Conservation (phyloP, 805 yeast species). For the Ogataea haglerorum region DNA sequence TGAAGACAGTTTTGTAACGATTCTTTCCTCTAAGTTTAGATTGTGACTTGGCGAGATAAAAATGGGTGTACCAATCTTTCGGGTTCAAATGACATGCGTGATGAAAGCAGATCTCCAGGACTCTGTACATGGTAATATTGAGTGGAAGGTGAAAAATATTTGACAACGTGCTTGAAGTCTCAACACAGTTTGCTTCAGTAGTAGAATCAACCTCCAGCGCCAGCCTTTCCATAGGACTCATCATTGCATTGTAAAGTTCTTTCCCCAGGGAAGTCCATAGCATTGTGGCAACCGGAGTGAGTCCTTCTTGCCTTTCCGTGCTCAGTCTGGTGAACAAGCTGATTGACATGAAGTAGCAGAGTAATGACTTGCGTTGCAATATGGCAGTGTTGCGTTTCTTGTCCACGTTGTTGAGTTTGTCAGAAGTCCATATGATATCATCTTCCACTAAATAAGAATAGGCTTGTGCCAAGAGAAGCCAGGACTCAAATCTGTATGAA, state of each 20-base stretch:
- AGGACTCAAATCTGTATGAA: constrained; percentile 70
- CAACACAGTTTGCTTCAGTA: neutral
- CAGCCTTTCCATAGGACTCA: constrained; percentile 61
- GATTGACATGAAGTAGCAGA: constrained; percentile 74
- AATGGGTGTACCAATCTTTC: constrained; percentile 59
- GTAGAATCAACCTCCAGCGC: constrained; percentile 36
- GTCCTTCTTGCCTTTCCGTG: constrained; percentile 18
- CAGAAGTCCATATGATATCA: constrained; percentile 89
- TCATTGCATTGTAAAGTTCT: constrained; percentile 55
- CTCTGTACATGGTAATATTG: constrained; percentile 20
- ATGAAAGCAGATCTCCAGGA: constrained; percentile 42
- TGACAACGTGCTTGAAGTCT: neutral
- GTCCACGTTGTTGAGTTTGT: constrained; percentile 63
- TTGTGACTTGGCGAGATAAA: constrained; percentile 55
- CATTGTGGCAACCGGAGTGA: constrained; percentile 37
- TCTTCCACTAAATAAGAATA: constrained; percentile 80
- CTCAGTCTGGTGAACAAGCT: constrained; percentile 35
- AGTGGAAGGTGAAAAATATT: constrained; percentile 1
- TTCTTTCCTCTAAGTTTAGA: constrained; percentile 41
- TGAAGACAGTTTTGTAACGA: constrained; percentile 32
- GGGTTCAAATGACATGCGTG: constrained; percentile 44
- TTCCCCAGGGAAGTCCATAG: constrained; percentile 55
- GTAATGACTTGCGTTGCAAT: constrained; percentile 62
- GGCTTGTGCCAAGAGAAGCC: constrained; percentile 82
- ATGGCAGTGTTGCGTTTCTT: constrained; percentile 58